Evolutionary conservation across 108 stramenopile genomes (phyloP).

Genomic region (Schizochytrium sp.): DNA sequence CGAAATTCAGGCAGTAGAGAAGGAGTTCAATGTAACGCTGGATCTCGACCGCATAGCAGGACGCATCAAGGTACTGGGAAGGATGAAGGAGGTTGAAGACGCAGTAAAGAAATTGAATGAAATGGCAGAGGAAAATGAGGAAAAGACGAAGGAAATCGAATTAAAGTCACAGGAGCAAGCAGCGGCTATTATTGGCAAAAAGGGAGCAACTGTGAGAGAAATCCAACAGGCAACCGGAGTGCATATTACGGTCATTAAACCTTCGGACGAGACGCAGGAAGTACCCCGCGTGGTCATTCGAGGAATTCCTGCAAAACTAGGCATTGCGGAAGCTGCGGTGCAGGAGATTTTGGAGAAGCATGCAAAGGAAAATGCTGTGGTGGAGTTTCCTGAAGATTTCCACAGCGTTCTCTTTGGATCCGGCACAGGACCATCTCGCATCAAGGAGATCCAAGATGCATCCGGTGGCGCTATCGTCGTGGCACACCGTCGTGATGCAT

Average conservation of each 20-base stretch:
- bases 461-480: background rate
- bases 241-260: background rate
- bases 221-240: slow-evolving; percentile 32
- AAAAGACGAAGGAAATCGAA: background rate
- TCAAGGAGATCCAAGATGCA: slow-evolving; percentile 13
- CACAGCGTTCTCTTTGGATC: slow-evolving; percentile 6
- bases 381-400: slow-evolving; percentile 1
- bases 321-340: background rate
- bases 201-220: slow-evolving; percentile 14
- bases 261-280: background rate
- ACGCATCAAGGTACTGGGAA: slow-evolving; percentile 1
- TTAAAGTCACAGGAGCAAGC: background rate
- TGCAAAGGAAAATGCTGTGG: background rate
- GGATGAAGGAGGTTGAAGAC: background rate
- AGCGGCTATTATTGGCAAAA: slow-evolving; percentile 26
- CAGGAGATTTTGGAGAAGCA: background rate
- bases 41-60: slow-evolving; percentile 54
- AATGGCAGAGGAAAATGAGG: background rate
- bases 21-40: background rate
- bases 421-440: background rate
- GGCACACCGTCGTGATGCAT: slow-evolving; percentile 24
- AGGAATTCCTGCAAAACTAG: background rate
- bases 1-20: slow-evolving; percentile 27
- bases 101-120: background rate
- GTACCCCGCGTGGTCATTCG: background rate